Evolutionary conservation across 2,329 filamentous ascomycete genomes (phyloP), one percentile per base, ranked within the genome.

Genomic region (Colletotrichum sp.): DNA sequence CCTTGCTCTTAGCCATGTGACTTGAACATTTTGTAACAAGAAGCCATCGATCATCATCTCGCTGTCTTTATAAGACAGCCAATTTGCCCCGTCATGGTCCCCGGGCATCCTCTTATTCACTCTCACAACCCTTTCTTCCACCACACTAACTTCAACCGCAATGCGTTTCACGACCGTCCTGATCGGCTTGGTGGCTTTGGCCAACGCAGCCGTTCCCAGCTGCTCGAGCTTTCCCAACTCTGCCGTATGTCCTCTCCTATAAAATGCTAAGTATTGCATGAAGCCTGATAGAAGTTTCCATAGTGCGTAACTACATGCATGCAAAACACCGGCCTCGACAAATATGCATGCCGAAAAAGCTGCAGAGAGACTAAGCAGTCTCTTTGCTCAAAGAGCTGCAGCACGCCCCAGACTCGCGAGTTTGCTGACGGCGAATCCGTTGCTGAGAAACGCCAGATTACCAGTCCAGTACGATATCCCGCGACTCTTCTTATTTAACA

Each of bases 71-170:
- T 22, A 52, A 52, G 12, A 22, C n/a, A 8, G n/a, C 2, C 10
- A 52, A 52, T 52, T 12, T 22, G 22, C 6, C n/a, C 10, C n/a
- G 1, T 4, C 10, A 8, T 8, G 6, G n/a, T 52, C n/a, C 43
- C 3, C 3, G 6, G n/a, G 3, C 10, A 22, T 52, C 12, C 43
- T 52, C n/a, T 13, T 48, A 48, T 48, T 22, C n/a, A 22, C 43
- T 0, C 5, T 48, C 43, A 4, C 43, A 8, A 3, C 5, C n/a
- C 22, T 0, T 8, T 2, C 10, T 52, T 13, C 0, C n/a, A 52
- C 22, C n/a, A 52, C n/a, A 22, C 10, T 52, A n/a, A 22, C 1
- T 13, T 18, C 43, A 52, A 22, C 6, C 10, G 4, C 10, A 5
- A 52, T 52, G 43, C 43, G 43, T 52, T 22, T 8, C 43, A 0